Percentiles rank a stretch among this genome's conserved stretches.
These are phyloP conservation scores for Septoria linicola DNA, from an alignment of 2,329 filamentous ascomycete species.

Conservation along the genomic window DNA sequence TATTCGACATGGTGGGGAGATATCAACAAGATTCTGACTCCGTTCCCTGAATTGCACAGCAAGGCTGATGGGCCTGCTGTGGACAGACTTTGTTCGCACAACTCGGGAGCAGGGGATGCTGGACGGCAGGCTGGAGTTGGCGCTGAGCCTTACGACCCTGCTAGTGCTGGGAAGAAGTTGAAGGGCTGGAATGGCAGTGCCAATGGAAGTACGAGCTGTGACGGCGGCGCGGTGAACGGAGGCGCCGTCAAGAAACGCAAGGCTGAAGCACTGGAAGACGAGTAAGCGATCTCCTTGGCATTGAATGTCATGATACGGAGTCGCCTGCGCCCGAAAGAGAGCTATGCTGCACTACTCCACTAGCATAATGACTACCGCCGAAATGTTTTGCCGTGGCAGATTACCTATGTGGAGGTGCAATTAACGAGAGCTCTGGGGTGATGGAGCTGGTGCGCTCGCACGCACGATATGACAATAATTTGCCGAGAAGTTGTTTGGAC, in stretches of 20 bases:
- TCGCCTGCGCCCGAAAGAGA: background rate
- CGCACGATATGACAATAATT: no score
- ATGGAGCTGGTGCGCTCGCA: no score
- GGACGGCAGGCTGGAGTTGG: constrained; percentile 18
- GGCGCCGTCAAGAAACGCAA: constrained; percentile 28
- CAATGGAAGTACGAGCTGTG: no score
- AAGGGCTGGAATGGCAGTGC: constrained; percentile 12
- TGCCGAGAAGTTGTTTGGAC: no score
- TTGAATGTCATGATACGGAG: background rate
- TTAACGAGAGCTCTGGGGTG: no score
- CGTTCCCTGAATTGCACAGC: constrained; percentile 51
- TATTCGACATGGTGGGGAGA: constrained; percentile 73
- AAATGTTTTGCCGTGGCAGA: no score
- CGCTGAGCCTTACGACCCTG: constrained; percentile 14
- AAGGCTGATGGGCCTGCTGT: constrained; percentile 6
- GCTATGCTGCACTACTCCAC: background rate
- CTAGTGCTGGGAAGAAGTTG: constrained; percentile 6
- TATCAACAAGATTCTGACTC: constrained; percentile 66
- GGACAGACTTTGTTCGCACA: background rate
- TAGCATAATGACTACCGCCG: no score
- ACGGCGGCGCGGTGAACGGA: no score
- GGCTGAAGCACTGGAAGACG: constrained; percentile 26
- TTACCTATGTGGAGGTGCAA: no score
- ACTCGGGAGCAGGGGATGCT: background rate
- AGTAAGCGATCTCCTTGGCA: constrained; percentile 7